Conservation (phyloP, 2,329 filamentous ascomycete genomes). For the Pseudogymnoascus sp. region DNA sequence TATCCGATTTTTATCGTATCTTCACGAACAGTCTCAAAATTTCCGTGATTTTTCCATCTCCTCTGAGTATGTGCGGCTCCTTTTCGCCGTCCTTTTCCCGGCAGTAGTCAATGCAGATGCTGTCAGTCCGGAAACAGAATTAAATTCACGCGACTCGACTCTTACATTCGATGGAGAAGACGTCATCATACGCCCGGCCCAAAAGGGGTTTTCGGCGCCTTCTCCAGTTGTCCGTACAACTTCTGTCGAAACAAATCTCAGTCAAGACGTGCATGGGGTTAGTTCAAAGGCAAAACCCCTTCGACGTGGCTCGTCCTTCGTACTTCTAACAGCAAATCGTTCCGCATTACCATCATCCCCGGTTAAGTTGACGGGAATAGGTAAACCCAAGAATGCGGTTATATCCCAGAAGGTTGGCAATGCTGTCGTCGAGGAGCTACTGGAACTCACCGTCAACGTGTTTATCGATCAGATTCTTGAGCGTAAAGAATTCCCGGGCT, state of each 20-base stretch:
- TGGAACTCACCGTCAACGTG: slow-evolving; percentile 69
- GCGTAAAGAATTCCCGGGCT: slow-evolving; percentile 84
- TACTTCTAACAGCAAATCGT: slow-evolving; percentile 66
- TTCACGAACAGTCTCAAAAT: slow-evolving; percentile 65
- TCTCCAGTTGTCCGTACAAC: slow-evolving; percentile 68
- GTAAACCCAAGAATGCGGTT: slow-evolving; percentile 49
- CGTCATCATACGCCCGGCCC: slow-evolving; percentile 60
- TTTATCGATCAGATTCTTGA: slow-evolving; percentile 79
- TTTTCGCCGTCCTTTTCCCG: slow-evolving; percentile 77
- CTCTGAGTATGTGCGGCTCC: slow-evolving; percentile 72
- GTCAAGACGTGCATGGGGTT: slow-evolving; percentile 34
- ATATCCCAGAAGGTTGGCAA: slow-evolving; percentile 50
- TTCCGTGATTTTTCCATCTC: slow-evolving; percentile 77
- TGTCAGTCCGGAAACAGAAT: slow-evolving; percentile 73
- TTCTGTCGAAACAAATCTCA: slow-evolving; percentile 43
- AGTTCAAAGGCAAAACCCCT: slow-evolving; percentile 51
- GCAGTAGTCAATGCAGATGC: slow-evolving; percentile 79
- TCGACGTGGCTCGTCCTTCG: slow-evolving; percentile 80
- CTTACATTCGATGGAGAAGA: slow-evolving; percentile 81
- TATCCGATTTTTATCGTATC: slow-evolving; percentile 67
- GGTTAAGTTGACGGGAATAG: slow-evolving; percentile 53
- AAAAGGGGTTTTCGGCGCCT: slow-evolving; percentile 46
- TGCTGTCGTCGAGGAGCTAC: slow-evolving; percentile 63
- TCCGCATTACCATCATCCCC: slow-evolving; percentile 51
- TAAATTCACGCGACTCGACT: slow-evolving; percentile 73